Evolutionary conservation across 2,329 filamentous ascomycete species (phyloP), one percentile per base, ranked within the genome.

Genomic region (Xylaria sp.): DNA sequence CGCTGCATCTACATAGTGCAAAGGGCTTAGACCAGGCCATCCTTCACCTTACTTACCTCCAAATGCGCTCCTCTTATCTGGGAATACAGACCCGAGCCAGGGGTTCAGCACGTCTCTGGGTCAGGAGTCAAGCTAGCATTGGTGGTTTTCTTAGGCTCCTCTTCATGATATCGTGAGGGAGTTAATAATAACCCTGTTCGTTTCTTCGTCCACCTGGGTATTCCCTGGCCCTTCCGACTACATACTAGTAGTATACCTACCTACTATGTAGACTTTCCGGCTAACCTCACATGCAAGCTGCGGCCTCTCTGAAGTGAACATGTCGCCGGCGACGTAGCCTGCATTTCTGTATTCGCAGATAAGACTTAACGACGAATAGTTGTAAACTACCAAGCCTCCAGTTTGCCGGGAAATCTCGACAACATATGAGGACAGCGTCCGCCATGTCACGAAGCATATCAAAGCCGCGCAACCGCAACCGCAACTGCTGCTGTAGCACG

Each of bases 1-100:
- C 58, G 56, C 58, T 60, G 56, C 62, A 54, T 62, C 50, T 38
- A 45, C 44, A 46, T 39, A 51, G 46, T 26, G 51, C 39, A 44
- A 61, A 29, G 41, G 11, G 29, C 29, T 34, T 7, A 13, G 29
- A 34, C 29, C 4, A 34, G 29, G 11, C 29, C 29, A 6, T 26
- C 50, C 48, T 57, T 60, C 54, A 63, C 57, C 59, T 55, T 55
- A 34, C 56, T 52, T 57, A 43, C 51, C 57, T 54, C 20, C 49
- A 56, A 20, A 61, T 63, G 62, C 62, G 61, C 54, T 60, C 50
- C 59, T 55, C 57, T 58, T 51, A 54, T 58, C 61, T 53, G 49
- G 59, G 58, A 45, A 52, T 53, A 61, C 47, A 38, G 52, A 59
- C 46, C 58, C 55, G 42, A 54, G 16, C 34, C 26, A 50, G 52